Evolutionary conservation across 2,329 filamentous ascomycete species (phyloP).

Genomic region (Penicillium sp.): DNA sequence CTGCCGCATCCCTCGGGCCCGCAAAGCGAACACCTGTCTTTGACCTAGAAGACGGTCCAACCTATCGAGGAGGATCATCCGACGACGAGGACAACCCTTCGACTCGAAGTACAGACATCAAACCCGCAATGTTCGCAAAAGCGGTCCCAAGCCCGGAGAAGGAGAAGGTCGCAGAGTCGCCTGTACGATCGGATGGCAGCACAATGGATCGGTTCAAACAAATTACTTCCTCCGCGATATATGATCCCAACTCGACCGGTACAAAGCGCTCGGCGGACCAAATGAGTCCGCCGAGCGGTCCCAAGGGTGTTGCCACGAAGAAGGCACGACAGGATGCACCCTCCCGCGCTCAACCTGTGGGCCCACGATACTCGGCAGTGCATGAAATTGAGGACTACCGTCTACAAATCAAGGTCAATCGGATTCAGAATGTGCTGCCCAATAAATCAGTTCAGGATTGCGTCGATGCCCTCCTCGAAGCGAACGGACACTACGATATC

Average conservation of each 20-base stretch:
- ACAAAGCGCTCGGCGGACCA: conserved; percentile 49
- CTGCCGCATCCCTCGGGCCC: conserved; percentile 45
- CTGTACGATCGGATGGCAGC: conserved; percentile 32
- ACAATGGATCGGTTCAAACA: conserved; percentile 46
- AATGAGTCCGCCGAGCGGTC: conserved; percentile 43
- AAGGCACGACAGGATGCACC: conserved; percentile 47
- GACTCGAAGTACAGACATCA: conserved; percentile 60
- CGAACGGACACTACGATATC: conserved; percentile 59
- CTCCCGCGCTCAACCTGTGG: conserved; percentile 52
- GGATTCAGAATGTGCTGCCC: conserved; percentile 56
- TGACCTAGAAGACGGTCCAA: conserved; percentile 59
- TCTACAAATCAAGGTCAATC: conserved; percentile 55
- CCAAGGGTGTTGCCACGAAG: conserved; percentile 42
- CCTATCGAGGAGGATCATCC: conserved; percentile 66
- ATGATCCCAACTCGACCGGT: conserved; percentile 37
- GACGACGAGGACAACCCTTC: conserved; percentile 57
- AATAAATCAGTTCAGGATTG: conserved; percentile 52
- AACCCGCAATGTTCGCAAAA: conserved; percentile 61
- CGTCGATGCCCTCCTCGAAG: conserved; percentile 54
- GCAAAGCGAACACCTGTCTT: conserved; percentile 45
- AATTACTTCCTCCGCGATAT: conserved; percentile 48
- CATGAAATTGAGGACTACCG: conserved; percentile 57
- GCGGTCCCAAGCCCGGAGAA: conserved; percentile 46
- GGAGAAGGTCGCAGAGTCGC: conserved; percentile 48
- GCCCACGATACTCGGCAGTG: conserved; percentile 47